Conservation (phyloP, 2,329 filamentous ascomycete species). For the Botrytis aclada region DNA sequence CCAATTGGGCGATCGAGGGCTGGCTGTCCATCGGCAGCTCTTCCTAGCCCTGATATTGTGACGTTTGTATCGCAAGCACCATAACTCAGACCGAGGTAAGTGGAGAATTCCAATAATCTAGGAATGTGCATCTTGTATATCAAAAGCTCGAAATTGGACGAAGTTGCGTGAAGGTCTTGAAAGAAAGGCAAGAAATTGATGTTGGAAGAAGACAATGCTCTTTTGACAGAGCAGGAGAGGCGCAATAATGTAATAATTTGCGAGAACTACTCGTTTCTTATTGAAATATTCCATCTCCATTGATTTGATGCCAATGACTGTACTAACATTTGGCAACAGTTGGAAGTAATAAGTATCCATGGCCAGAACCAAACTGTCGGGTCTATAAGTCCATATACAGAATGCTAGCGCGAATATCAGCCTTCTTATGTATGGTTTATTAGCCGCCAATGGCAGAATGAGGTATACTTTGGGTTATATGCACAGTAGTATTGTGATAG, state of each 20-base stretch:
- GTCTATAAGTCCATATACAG: background rate
- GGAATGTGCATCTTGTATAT: constrained; percentile 3
- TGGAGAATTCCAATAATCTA: background rate
- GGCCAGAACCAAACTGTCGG: constrained; percentile 10
- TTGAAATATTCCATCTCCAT: background rate
- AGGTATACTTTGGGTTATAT: background rate
- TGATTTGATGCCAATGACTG: background rate
- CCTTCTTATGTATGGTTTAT: background rate
- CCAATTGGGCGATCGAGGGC: background rate
- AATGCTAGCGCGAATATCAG: background rate
- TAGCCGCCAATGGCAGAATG: background rate
- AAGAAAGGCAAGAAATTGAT: background rate
- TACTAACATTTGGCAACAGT: constrained; percentile 7
- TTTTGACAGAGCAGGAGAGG: background rate
- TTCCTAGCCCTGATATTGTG: constrained; percentile 6
- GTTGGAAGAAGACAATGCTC: background rate
- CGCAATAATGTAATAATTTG: background rate
- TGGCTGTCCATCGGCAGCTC: constrained; percentile 1
- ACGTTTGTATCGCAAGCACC: constrained; percentile 14
- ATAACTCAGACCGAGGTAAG: background rate
- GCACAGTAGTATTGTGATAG: constrained; percentile 7
- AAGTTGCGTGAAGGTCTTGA: background rate
- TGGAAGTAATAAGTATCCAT: constrained; percentile 11
- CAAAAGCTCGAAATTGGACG: background rate
- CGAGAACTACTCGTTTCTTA: constrained; percentile 8